Evolutionary conservation across 352 stramenopile species (phyloP), one percentile per base, ranked within the genome.

Genomic region (Aphanomyces euteiches): DNA sequence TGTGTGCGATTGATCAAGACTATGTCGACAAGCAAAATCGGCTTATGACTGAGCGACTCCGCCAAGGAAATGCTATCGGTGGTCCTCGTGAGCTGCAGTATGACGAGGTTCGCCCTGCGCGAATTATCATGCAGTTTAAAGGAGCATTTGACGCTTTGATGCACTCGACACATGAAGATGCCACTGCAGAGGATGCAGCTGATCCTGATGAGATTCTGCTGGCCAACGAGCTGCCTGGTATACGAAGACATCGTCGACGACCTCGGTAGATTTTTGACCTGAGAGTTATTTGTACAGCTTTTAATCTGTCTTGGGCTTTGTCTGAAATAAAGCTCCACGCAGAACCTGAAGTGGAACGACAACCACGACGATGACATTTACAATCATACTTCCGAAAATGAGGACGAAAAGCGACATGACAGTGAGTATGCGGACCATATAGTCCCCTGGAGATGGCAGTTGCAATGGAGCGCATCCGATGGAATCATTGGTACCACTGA

Each of bases 1-100:
- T 69, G 54, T 47, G 37, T 7, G 7, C 7, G 13, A 38, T 58
- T 17, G 63, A 69, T 28, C 47, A 47, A 65, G 63, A 34, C 6
- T 69, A 69, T 39, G 48, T 45, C 17, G 41, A n/a, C 13, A 37
- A 40, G 8, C 50, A 58, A 2, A 58, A 58, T 58, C 50, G 50
- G 17, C 50, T 58, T 3, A 58, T 58, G 50, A 28, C 7, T 12
- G 21, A 19, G 10, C 50, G 7, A 17, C 50, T 58, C 50, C 50
- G 36, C 21, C 17, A 19, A 19, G n/a, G 45, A 19, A 15, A 19
- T 19, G 45, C 45, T 19, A 1, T 19, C 45, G 45, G 13, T 19
- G 13, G 13, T n/a, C 13, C 45, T 53, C 13, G 13, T n/a, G 13
- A 15, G 45, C 13, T 53, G 2, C 45, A 53, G 1, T 53, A 28